phyloP scores from a whole-genome alignment of 768 basidiomycete species.

The Suillus luteus region DNA sequence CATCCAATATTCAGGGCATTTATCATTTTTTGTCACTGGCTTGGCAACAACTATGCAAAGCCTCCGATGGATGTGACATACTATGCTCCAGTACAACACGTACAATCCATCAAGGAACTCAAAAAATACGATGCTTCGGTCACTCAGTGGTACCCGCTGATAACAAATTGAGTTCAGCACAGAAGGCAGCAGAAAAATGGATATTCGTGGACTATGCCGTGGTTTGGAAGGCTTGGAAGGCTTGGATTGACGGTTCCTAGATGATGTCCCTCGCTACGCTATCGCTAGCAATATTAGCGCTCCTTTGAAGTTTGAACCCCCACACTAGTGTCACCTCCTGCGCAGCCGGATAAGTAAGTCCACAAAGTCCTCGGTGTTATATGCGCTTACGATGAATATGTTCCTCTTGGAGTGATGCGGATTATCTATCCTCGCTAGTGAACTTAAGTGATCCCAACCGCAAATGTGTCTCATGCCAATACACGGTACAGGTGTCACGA shows the following conservation, averaged over 20 bases:
- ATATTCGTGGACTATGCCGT: background rate
- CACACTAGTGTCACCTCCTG: background rate
- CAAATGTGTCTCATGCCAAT: background rate
- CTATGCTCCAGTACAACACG: background rate
- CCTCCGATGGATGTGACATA: background rate
- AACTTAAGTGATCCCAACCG: background rate
- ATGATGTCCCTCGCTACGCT: slow-evolving; percentile 3
- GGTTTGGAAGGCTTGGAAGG: slow-evolving; percentile 2
- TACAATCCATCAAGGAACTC: background rate
- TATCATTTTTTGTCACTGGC: slow-evolving; percentile 3
- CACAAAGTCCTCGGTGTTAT: slow-evolving; percentile 7
- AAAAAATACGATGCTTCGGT: slow-evolving; percentile 3
- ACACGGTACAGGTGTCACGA: background rate
- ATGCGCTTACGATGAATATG: background rate
- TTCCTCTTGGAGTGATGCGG: background rate
- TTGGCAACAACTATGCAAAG: background rate
- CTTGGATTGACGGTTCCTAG: slow-evolving; percentile 3
- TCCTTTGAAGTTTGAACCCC: slow-evolving; percentile 4
- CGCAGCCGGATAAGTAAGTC: slow-evolving; percentile 2
- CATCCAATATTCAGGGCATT: slow-evolving; percentile 8
- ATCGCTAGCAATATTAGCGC: background rate
- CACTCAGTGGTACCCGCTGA: background rate
- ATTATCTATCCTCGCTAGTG: background rate
- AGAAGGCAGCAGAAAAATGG: background rate
- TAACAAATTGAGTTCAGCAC: slow-evolving; percentile 8